Conservation (phyloP, 164 flowering plant species). For the Dillenia suffruticosa region DNA sequence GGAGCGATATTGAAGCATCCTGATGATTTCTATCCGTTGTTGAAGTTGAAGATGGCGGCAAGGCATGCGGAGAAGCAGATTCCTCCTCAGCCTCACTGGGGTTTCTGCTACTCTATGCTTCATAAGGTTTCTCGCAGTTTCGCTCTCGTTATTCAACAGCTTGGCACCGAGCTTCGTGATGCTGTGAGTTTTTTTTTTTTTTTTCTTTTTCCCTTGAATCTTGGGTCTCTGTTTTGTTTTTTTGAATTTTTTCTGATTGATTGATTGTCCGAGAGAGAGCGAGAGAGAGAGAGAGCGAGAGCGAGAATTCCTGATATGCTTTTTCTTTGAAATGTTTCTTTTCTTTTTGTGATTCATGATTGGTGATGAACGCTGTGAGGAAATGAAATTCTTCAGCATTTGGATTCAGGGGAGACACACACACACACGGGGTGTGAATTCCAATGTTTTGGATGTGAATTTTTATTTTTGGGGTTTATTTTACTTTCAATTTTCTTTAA, state of each 20-base stretch:
- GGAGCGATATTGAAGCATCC: slow-evolving; percentile 71
- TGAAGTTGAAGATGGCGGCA: slow-evolving; percentile 77
- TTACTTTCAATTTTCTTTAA: no score
- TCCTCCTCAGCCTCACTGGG: slow-evolving; percentile 82
- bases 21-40: slow-evolving; percentile 64
- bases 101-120: slow-evolving; percentile 83
- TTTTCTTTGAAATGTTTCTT: no score
- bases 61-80: slow-evolving; percentile 76
- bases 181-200: slow-evolving; percentile 40
- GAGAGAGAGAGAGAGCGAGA: no score
- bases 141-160: slow-evolving; percentile 88
- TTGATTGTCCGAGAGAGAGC: not conserved
- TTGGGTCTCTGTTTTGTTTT: not conserved
- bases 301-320: no score
- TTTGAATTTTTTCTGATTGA: not conserved
- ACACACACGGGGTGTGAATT: no score
- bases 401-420: no score
- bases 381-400: no score
- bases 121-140: slow-evolving; percentile 87
- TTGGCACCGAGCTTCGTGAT: slow-evolving; percentile 70
- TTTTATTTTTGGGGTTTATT: no score
- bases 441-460: no score
- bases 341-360: no score
- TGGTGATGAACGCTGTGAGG: no score
- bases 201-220: not conserved